Evolutionary conservation across 192 early-diverging fungal genomes (phyloP), one percentile per base, ranked within the genome.

Genomic region (Umbelopsis ramanniana): DNA sequence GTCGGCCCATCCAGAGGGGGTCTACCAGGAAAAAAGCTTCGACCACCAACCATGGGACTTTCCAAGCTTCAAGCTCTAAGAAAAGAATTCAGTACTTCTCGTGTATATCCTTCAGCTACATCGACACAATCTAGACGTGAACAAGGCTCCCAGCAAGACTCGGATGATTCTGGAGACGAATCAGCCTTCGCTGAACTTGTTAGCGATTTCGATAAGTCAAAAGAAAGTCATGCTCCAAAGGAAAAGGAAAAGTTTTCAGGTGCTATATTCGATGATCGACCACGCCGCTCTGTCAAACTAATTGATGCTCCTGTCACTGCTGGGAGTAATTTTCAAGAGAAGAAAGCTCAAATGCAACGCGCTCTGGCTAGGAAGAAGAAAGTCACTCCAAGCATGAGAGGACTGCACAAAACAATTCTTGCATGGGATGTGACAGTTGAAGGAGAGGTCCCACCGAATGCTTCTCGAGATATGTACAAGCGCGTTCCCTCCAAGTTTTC

Each of bases 401-500:
- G 48, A 12, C 69, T 94, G 24, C 85, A 89, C 74, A 88, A 86
- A 43, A 78, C 78, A 10, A 74, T 94, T 38, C 75, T 94, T 7
- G 73, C 82, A 15, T 94, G 92, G 92, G 78, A 83, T 6, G 83
- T 87, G 15, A 77, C 83, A 2, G 69, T 76, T 5, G 55, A 72
- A 8, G 89, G 85, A 19, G 85, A 91, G 19, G 72, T 82, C 17
- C 91, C 92, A 21, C 89, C 87, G 0, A 78, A 82, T 35, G 53
- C 79, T 14, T 14, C 37, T 2, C 35, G 35, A 15, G 40, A 75
- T 6, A 40, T 68, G 23, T 79, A 88, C 47, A 43, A 57, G 1
- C 69, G 48, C 9, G 87, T 98, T 7, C 88, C 89, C 0, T 79
- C 88, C 26, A 71, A 21, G 12, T 98, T 95, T 70, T 67, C 81